These are phyloP conservation scores for Pleurostoma richardsiae DNA, from an alignment of 2,329 filamentous ascomycete species.

Conservation along the genomic window DNA sequence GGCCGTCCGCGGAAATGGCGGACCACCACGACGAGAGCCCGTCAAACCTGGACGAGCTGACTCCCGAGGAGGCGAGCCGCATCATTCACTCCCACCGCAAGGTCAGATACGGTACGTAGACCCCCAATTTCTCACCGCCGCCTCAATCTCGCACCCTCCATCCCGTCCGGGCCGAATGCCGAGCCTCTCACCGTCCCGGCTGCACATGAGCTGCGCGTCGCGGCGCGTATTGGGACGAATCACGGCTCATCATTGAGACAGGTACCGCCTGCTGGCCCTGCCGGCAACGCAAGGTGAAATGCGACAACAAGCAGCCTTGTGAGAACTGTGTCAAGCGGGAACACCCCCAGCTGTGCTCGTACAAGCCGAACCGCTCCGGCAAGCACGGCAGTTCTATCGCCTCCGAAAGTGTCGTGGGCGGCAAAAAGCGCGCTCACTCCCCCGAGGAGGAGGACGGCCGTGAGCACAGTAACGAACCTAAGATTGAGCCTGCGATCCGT, in stretches of 20 bases:
- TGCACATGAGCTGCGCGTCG: too few relatives aligned
- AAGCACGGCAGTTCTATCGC: conserved; percentile 23
- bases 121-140: neutral
- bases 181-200: too few relatives aligned
- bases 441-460: conserved; percentile 27
- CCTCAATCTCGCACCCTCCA: neutral
- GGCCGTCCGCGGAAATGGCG: conserved; percentile 28
- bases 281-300: conserved; percentile 64
- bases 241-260: conserved; percentile 17
- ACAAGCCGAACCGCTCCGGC: conserved; percentile 54
- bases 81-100: conserved; percentile 67
- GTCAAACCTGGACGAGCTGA: conserved; percentile 49
- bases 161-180: too few relatives aligned
- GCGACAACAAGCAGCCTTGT: conserved; percentile 64
- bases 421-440: conserved; percentile 11
- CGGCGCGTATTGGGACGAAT: neutral
- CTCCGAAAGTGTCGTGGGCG: conserved; percentile 14
- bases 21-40: conserved; percentile 37
- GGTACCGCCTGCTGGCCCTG: conserved; percentile 64
- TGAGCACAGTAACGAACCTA: conserved; percentile 27
- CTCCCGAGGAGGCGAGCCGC: conserved; percentile 60
- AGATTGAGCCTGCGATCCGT: conserved; percentile 29
- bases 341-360: conserved; percentile 60
- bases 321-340: conserved; percentile 65
- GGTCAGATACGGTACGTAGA: conserved; percentile 58